phyloP scores from a whole-genome alignment of 2,329 filamentous ascomycete species.

The Ophiostoma novo-ulmi region DNA sequence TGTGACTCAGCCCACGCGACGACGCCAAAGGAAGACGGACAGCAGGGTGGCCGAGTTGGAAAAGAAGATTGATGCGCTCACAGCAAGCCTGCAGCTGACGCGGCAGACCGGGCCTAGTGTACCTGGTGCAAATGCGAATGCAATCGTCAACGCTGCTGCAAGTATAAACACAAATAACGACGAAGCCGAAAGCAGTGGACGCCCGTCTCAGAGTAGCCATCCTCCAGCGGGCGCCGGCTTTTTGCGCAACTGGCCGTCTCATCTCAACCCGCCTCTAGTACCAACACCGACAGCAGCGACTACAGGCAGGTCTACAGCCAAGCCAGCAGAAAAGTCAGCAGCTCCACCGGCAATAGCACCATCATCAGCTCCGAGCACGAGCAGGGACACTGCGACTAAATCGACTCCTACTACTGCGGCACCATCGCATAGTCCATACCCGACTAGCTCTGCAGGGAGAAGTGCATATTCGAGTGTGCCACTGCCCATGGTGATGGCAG shows the following conservation, averaged over 20 bases:
- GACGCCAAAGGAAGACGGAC: constrained; percentile 88
- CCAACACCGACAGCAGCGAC: background rate
- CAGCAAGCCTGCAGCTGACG: constrained; percentile 65
- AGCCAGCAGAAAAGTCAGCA: background rate
- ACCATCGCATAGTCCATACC: background rate
- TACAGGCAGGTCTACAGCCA: background rate
- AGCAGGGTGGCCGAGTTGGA: constrained; percentile 84
- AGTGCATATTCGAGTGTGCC: constrained; percentile 5
- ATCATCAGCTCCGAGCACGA: background rate
- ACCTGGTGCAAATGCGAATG: background rate
- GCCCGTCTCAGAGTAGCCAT: background rate
- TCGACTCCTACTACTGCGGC: background rate
- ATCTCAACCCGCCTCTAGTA: background rate
- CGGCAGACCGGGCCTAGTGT: constrained; percentile 26
- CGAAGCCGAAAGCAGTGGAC: background rate
- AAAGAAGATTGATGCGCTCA: constrained; percentile 86
- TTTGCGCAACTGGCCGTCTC: background rate
- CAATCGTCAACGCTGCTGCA: background rate
- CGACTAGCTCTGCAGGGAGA: background rate
- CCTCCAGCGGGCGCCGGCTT: background rate
- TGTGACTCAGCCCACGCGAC: constrained; percentile 67
- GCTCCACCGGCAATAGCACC: background rate
- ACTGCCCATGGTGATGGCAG: constrained; percentile 33
- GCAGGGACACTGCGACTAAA: background rate
- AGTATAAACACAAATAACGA: background rate